Evolutionary conservation across 2,329 filamentous ascomycete genomes (phyloP), one percentile per base, ranked within the genome.

Genomic region (Reticulascus tulasneorum): DNA sequence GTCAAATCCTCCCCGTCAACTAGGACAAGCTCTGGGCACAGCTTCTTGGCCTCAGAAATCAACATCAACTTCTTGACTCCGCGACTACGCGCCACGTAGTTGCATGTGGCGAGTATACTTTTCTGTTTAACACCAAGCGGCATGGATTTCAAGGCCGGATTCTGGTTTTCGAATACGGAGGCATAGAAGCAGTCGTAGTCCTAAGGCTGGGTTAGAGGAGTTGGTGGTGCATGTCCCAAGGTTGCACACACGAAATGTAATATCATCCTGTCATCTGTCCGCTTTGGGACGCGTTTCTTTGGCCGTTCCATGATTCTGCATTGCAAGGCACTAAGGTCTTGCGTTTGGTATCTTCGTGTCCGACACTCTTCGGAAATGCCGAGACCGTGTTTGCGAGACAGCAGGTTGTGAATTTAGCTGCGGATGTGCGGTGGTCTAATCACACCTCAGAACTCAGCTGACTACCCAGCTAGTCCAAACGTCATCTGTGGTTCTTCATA

Each of bases 141-240:
- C 13, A 84, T 64, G 2, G 73, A 70, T 54, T 79, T 87, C 38
- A 96, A 68, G 3, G 73, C 67, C 1, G 89, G 87, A 47, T 85
- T 80, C 55, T 85, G 83, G 46, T 83, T 82, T 63, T 96, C 89
- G 48, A 93, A 83, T 8, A 93, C 89, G 32, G 88, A 87, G 16
- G 90, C 90, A 59, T 97, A 97, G 69, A 97, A 97, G 67, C 87
- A 94, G 66, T 91, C 86, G 58, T 89, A 86, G 60, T 86, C 80
- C 79, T 84, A 37, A 9, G 13, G 19, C n/a, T 28, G 33, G 18
- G 8, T 18, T 28, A 43, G 30, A 35, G 29, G 32, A 24, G 16
- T 19, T 20, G 17, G 13, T 7, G 23, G 8, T n/a, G 16, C 25
- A 30, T 24, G 18, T 19, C 33, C 29, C 9, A 29, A 33, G 28